phyloP scores from a whole-genome alignment of 2,329 filamentous ascomycete species.

The Botrytis byssoidea region DNA sequence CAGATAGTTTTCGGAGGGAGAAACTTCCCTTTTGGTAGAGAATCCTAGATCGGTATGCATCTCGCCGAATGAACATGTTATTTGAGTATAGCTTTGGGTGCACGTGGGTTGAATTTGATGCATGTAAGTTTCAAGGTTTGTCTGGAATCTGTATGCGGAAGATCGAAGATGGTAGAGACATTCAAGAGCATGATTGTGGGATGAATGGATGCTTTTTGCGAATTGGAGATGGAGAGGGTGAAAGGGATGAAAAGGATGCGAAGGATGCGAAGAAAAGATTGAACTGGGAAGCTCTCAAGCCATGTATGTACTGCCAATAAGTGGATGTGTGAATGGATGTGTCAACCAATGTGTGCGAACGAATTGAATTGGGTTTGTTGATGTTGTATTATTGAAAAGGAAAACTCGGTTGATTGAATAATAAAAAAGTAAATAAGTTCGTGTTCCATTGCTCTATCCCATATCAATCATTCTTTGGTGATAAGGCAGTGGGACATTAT shows the following conservation, averaged over 20 bases:
- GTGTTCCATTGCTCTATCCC: not conserved
- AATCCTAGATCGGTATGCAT: not conserved
- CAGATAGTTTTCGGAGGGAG: not conserved
- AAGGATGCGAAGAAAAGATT: not conserved
- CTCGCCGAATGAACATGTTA: not conserved
- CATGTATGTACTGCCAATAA: not conserved
- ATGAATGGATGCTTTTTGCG: not conserved
- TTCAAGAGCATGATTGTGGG: constrained; percentile 2
- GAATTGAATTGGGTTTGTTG: not conserved
- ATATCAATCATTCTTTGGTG: not conserved
- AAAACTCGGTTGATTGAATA: not conserved
- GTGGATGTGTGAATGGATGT: not conserved
- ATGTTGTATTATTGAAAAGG: not conserved
- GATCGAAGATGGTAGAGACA: constrained; percentile 10
- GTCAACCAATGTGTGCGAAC: not conserved
- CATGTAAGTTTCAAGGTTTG: constrained; percentile 10
- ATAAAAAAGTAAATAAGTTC: not conserved
- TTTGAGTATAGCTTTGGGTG: not conserved
- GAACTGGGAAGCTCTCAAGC: not conserved
- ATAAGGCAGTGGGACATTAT: not conserved
- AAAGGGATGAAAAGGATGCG: not conserved
- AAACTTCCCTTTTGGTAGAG: not conserved
- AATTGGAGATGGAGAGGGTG: not conserved
- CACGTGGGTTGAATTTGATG: constrained; percentile 15
- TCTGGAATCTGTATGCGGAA: not conserved